Base-by-base conservation (phyloP, 768 basidiomycete genomes). In the Leccinellum luteum region DNA sequence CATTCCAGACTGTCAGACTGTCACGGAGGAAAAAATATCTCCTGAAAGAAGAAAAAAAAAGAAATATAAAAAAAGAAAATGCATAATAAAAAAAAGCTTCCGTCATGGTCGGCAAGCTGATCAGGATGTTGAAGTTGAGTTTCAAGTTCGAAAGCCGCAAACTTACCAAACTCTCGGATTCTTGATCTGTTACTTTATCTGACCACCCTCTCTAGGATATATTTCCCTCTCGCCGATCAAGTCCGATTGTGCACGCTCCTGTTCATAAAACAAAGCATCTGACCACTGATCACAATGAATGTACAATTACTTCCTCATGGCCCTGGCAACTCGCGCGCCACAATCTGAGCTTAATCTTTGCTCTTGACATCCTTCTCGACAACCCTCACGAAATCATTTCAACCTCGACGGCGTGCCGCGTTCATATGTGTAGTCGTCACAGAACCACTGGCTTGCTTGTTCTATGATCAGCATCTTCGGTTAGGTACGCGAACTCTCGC, bases 191-290 rank as follows among this genome's bases (percentile, higher is more conserved):
- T 61, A 72, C 66, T 73, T 72, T 67, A 69, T 69, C 63, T 67
- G 56, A 44, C 41, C 55, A 47, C 41, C 49, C 44, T 64, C 21
- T 34, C 31, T 69, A 59, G 67, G 60, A 56, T 57, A 62, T 60
- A 57, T 73, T 66, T 73, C 64, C 67, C 67, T 59, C 56, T 62
- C 71, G 70, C 69, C 69, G 62, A 70, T 72, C 70, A 69, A 68
- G 55, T 72, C 69, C 71, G 67, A 73, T 73, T 63, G 61, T 32
- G 57, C 58, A 61, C 45, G 38, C 52, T 35, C 58, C 58, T 48
- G 41, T 57, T 57, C 56, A 57, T 57, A 55, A 38, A 8, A 21
- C 55, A 17, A 55, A 35, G n/a, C 55, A 35, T 34, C 54, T 28
- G 23, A 57, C 55, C 54, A 49, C 9, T 38, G 28, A 52, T 63